A percentile compares a stretch with the other conserved stretches of the same genome.
These are phyloP conservation scores for Daldinia sp. DNA, from an alignment of 2,329 filamentous ascomycete species.

Conservation along the genomic window DNA sequence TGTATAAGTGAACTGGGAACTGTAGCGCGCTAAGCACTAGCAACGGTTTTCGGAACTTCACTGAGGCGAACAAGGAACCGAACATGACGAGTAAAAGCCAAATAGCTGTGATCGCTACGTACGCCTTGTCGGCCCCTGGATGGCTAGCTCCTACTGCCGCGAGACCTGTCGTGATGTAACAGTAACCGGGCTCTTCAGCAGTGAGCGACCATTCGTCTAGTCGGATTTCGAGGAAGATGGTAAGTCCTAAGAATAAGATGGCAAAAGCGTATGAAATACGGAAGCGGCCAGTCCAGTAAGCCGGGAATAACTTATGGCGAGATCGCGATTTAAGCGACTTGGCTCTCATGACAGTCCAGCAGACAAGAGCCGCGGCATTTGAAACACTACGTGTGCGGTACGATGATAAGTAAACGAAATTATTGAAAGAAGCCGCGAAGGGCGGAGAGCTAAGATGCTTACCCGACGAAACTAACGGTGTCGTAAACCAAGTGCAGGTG, in stretches of 20 bases:
- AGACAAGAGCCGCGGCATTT: constrained; percentile 51
- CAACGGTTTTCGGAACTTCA: constrained; percentile 29
- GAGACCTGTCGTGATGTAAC: constrained; percentile 46
- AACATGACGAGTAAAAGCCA: constrained; percentile 37
- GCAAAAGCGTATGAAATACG: constrained; percentile 48
- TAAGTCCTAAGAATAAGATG: constrained; percentile 48
- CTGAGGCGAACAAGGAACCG: constrained; percentile 28
- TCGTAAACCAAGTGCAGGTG: constrained; percentile 53
- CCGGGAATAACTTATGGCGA: constrained; percentile 19
- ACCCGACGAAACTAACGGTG: constrained; percentile 52
- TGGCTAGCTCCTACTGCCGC: constrained; percentile 41
- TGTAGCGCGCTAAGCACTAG: constrained; percentile 37
- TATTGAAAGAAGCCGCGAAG: neutral
- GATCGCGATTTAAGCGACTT: constrained; percentile 28
- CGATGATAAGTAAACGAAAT: constrained; percentile 12
- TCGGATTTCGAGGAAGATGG: constrained; percentile 48
- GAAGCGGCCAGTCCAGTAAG: constrained; percentile 44
- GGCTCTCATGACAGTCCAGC: constrained; percentile 48
- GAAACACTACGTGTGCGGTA: constrained; percentile 42
- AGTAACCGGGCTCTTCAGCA: constrained; percentile 43
- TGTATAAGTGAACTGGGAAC: constrained; percentile 43
- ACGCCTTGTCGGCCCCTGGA: constrained; percentile 46
- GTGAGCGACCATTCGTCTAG: constrained; percentile 47
- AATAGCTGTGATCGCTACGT: constrained; percentile 36
- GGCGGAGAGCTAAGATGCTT: constrained; percentile 10